Base-by-base conservation (phyloP, 345 rosid species). In the Salix caprea region DNA sequence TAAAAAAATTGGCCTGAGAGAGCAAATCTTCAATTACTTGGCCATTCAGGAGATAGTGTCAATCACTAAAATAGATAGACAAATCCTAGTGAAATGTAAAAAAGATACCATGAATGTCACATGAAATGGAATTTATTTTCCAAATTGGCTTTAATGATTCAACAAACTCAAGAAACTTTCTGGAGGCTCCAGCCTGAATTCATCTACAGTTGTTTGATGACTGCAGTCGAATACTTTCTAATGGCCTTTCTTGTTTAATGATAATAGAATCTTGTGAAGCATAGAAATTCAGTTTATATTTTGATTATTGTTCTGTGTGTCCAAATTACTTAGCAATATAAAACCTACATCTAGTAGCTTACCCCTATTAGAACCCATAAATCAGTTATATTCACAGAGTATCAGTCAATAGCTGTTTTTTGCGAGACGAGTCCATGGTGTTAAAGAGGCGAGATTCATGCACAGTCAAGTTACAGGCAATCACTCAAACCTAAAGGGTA, bases 1-100 rank as follows among this genome's bases (percentile, higher is more conserved):
- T 77, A 95, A 87, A 83, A 85, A 88, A 13, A 80, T 91, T 14
- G 97, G 92, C 89, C 98, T 92, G 90, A 82, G 73, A 36, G 52
- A 46, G 14, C 14, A 46, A 14, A 46, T 12, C 6, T 46, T 46
- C 6, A 46, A 46, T 46, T 46, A 46, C 18, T 3, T 46, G 52
- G 18, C 4, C 52, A 46, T 46, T 46, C 52, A 46, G 52, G 52
- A 13, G 16, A 46, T 46, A 14, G 14, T 46, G 18, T 2, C 52
- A 46, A 46, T 46, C 18, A 1, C 16, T 12, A 46, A 13, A 46
- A 14, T 46, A 46, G 52, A 13, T 46, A 46, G 52, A 13, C 52
- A 46, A 46, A 14, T 46, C 52, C 1, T 46, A 18, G 52, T 46
- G 52, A 15, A 46, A 46, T 16, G 1, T 14, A 44, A 12, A 40